phyloP scores from a whole-genome alignment of 805 yeast genomes.

The Metschnikowia cerradonensis region DNA sequence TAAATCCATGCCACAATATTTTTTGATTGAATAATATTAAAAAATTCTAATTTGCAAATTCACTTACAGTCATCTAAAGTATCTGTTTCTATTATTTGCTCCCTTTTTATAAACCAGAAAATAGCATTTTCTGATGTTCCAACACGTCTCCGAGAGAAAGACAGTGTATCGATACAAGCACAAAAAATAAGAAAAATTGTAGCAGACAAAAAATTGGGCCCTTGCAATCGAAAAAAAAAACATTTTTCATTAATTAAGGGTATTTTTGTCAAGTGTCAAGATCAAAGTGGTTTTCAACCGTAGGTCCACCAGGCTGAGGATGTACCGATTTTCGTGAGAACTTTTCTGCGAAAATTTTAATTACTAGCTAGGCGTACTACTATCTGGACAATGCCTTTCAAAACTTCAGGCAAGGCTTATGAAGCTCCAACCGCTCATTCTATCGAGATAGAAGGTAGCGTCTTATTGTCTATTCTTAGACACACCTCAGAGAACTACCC shows the following conservation, averaged over 20 bases:
- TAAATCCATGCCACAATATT: neutral
- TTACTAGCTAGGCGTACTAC: neutral
- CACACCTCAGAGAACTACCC: conserved; percentile 65
- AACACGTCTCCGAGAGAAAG: no score
- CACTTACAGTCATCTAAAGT: neutral
- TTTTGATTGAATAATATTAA: no score
- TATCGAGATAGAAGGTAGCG: conserved; percentile 48
- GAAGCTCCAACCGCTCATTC: conserved; percentile 36
- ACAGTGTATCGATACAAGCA: no score
- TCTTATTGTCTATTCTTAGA: conserved; percentile 56
- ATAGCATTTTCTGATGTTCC: neutral
- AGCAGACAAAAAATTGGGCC: neutral
- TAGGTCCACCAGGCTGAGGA: neutral
- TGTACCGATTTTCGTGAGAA: conserved; percentile 15
- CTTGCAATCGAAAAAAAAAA: neutral
- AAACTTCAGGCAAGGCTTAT: conserved; percentile 19
- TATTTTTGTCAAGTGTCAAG: neutral
- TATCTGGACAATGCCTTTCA: conserved; percentile 15
- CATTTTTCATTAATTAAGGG: neutral
- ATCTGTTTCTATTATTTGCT: neutral
- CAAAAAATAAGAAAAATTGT: no score
- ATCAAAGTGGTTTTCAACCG: neutral
- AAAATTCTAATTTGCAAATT: neutral
- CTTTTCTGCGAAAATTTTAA: conserved; percentile 15
- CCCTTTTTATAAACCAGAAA: neutral